Base-by-base conservation (phyloP, 305 asterid species). In the Rubia tinctorum region DNA sequence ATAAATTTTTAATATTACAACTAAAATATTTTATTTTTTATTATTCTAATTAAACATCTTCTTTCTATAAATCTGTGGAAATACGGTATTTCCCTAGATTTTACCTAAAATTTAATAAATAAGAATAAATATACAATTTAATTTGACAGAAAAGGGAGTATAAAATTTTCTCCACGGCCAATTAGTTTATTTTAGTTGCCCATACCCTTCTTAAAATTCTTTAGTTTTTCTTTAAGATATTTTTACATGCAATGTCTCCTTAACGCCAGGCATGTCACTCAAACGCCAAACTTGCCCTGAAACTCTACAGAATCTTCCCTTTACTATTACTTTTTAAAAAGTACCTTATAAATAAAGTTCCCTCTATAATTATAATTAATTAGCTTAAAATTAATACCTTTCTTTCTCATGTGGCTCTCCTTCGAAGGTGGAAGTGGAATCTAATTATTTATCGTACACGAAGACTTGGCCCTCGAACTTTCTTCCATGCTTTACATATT, bases 251-350 rank as follows among this genome's bases (percentile, higher is more conserved):
- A 60, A 7, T 75, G 79, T 75, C 75, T 17, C 71, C 71, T 43
- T 6, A 37, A 4, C 11, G n/a, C 45, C 74, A 8, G 69, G 74
- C 79, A 69, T 75, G 74, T 45, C 56, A 61, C 44, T 45, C 65
- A 44, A 60, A 18, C 56, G 23, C 27, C 64, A 61, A 59, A 68
- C 73, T 62, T 68, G 18, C 43, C 39, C 55, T 71, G 40, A 25
- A 9, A 58, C 34, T n/a, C 60, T 37, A 39, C 49, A n/a, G 39
- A 56, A 15, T 55, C 53, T 75, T 8, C 9, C 30, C 9, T 20
- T 49, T 66, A 23, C 12, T 25, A 27, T 27, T 15, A 22, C 25
- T 58, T 30, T 56, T 13, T 27, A 2, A 5, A 17, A 53, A 15
- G 15, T 9, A 55, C 10, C 25, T 4, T 27, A 27, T 22, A 44